Percentiles rank a stretch among this genome's conserved stretches.
These are phyloP conservation scores for Phytophthora pistaciae DNA, from an alignment of 352 stramenopile genomes.

Conservation along the genomic window DNA sequence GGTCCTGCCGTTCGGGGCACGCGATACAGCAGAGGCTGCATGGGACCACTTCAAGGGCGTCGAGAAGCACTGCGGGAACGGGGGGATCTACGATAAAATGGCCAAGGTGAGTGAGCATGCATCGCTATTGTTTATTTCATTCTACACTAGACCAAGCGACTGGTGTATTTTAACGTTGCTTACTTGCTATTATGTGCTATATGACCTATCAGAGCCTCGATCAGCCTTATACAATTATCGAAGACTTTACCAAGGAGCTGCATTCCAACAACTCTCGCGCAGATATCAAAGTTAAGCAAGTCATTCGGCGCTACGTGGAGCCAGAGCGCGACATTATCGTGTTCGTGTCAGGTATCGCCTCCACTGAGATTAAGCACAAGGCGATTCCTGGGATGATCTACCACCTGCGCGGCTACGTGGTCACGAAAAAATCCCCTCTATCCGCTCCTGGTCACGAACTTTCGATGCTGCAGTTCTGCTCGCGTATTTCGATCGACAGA, in stretches of 20 bases:
- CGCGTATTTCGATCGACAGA: conserved; percentile 51
- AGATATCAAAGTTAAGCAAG: conserved; percentile 46
- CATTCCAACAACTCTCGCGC: conserved; percentile 42
- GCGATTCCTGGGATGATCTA: conserved; percentile 11
- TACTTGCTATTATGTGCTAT: not conserved
- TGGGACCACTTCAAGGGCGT: conserved; percentile 33
- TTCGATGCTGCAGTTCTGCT: conserved; percentile 58
- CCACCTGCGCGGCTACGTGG: conserved; percentile 21
- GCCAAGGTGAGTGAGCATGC: conserved; percentile 20
- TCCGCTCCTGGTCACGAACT: conserved; percentile 31
- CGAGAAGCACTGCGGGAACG: conserved; percentile 25
- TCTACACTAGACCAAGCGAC: not conserved
- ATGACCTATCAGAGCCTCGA: conserved; percentile 16
- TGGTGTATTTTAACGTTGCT: not conserved
- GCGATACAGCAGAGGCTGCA: conserved; percentile 15
- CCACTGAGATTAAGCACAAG: conserved; percentile 26
- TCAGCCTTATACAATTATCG: conserved; percentile 49
- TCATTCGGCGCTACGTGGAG: conserved; percentile 32
- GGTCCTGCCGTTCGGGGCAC: conserved; percentile 23
- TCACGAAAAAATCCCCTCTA: conserved; percentile 41
- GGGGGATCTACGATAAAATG: conserved; percentile 28
- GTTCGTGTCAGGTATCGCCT: conserved; percentile 6
- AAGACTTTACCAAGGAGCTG: conserved; percentile 51
- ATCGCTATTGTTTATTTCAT: not conserved
- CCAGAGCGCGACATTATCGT: conserved; percentile 21